These are phyloP conservation scores for Pholiota adiposa DNA, from an alignment of 1,284 basidiomycete genomes.

Conservation along the genomic window DNA sequence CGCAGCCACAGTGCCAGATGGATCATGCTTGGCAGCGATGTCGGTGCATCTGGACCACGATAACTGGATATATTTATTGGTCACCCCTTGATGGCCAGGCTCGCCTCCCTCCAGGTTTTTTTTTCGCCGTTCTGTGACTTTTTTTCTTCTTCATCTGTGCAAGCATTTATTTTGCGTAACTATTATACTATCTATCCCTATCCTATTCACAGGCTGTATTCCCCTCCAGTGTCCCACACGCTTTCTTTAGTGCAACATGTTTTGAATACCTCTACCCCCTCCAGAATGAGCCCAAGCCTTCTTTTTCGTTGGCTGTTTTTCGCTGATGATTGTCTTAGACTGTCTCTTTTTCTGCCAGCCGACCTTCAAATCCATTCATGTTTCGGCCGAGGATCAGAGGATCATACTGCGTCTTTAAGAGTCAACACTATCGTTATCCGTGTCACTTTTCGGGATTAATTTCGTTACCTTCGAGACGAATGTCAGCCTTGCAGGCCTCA, in stretches of 20 bases:
- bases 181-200: slow-evolving; percentile 4
- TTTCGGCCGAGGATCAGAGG: neutral
- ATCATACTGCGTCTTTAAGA: neutral
- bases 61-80: neutral
- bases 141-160: neutral
- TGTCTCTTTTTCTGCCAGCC: neutral
- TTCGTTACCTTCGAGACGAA: neutral
- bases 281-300: neutral
- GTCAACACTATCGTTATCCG: neutral
- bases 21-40: neutral
- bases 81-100: neutral
- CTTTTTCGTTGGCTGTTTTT: neutral
- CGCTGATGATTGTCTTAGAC: neutral
- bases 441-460: neutral
- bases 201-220: slow-evolving; percentile 11
- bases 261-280: neutral
- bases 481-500: neutral
- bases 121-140: neutral
- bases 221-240: neutral
- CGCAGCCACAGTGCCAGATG: neutral
- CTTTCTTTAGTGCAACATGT: slow-evolving; percentile 6
- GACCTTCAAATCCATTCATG: neutral
- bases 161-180: neutral
- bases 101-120: neutral
- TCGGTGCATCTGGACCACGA: neutral